Percentiles rank a stretch among this genome's conserved stretches.
phyloP scores from a whole-genome alignment of 306 rosid species.

The Castanea crenata region DNA sequence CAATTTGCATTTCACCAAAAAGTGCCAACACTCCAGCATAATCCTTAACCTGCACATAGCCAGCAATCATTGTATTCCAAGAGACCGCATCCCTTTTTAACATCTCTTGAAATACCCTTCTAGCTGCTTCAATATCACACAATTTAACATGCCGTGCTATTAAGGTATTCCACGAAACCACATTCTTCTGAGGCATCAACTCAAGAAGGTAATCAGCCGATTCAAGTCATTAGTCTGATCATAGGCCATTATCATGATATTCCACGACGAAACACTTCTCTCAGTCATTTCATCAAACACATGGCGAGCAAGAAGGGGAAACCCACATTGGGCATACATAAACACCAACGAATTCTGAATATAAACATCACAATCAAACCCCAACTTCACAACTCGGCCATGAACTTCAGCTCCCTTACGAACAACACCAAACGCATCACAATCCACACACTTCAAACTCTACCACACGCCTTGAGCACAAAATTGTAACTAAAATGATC shows the following conservation, averaged over 20 bases:
- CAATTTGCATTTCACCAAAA: slow-evolving; percentile 50
- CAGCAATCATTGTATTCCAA: slow-evolving; percentile 65
- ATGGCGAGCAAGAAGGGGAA: slow-evolving; percentile 34
- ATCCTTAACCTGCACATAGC: slow-evolving; percentile 44
- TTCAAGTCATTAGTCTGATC: slow-evolving; percentile 40
- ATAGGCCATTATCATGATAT: slow-evolving; percentile 61
- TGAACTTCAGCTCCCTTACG: slow-evolving; percentile 66
- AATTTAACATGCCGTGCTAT: slow-evolving; percentile 37
- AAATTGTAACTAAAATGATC: slow-evolving; percentile 58
- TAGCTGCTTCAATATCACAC: slow-evolving; percentile 46
- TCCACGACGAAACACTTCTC: slow-evolving; percentile 56
- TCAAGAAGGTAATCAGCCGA: slow-evolving; percentile 45
- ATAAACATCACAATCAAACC: slow-evolving; percentile 38
- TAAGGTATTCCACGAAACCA: slow-evolving; percentile 67
- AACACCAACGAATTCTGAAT: slow-evolving; percentile 54
- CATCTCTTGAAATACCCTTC: slow-evolving; percentile 51
- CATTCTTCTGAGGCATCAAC: slow-evolving; percentile 56
- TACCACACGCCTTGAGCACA: slow-evolving; percentile 60
- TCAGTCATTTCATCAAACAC: slow-evolving; percentile 57
- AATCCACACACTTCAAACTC: slow-evolving; percentile 31
- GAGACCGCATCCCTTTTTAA: slow-evolving; percentile 56
- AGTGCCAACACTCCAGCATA: slow-evolving; percentile 42
- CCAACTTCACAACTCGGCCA: slow-evolving; percentile 43
- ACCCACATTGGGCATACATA: slow-evolving; percentile 47
- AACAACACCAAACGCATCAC: slow-evolving; percentile 22